A percentile compares a stretch with the other conserved stretches of the same genome.
Conservation (phyloP, 148 eudicot genomes). For the Cornus suecica region DNA sequence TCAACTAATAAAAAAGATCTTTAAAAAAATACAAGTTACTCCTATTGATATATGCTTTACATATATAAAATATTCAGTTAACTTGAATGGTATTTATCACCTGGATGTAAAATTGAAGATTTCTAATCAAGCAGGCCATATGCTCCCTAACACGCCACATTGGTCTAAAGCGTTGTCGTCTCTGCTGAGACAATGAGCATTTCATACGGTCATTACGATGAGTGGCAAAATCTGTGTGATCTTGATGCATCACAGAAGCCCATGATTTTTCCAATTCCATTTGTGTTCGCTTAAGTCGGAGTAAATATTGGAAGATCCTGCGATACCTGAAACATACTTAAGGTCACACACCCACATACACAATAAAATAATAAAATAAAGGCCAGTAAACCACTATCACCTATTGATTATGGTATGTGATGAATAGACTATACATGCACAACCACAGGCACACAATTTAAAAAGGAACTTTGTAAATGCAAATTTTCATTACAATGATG, state of each 20-base stretch:
- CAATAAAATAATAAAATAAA: too few relatives aligned
- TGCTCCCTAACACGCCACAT: slow-evolving; percentile 99
- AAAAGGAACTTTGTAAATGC: not conserved
- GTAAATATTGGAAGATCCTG: slow-evolving; percentile 83
- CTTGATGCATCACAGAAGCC: slow-evolving; percentile 98
- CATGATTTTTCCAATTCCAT: slow-evolving; percentile 99
- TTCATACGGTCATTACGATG: slow-evolving; percentile 49
- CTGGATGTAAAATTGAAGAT: slow-evolving; percentile 97
- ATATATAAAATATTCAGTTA: too few relatives aligned
- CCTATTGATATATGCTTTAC: not conserved
- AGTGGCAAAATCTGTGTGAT: slow-evolving; percentile 76
- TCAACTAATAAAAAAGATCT: not conserved
- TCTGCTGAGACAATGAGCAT: slow-evolving; percentile 59
- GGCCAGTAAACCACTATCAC: not conserved
- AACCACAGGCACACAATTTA: not conserved
- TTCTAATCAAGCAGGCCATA: slow-evolving; percentile 95
- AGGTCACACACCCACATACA: not conserved
- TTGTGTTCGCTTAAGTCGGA: slow-evolving; percentile 91
- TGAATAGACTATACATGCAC: not conserved
- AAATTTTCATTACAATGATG: not conserved
- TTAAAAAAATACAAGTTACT: not conserved
- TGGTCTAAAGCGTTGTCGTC: slow-evolving; percentile 75
- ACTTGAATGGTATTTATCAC: slow-evolving; percentile 36
- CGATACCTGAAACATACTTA: slow-evolving; percentile 55
- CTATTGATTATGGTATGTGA: not conserved